phyloP scores from a whole-genome alignment of 169 alveolate genomes.

The Cryptosporidium sp. region DNA sequence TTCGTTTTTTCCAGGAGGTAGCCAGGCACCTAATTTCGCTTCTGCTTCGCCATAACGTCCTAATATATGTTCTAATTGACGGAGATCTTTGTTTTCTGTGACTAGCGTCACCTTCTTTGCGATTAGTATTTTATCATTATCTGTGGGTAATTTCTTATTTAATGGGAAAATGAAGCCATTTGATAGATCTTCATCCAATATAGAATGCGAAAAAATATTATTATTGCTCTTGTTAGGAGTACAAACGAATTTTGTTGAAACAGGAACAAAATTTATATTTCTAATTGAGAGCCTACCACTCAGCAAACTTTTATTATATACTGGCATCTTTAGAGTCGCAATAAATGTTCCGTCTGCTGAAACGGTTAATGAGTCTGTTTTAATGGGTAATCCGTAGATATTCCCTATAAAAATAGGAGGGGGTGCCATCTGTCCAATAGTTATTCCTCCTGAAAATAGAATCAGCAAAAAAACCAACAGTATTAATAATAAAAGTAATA shows the following conservation, averaged over 20 bases:
- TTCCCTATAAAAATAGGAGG: constrained; percentile 72
- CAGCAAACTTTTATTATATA: constrained; percentile 55
- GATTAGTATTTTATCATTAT: constrained; percentile 15
- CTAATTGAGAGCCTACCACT: constrained; percentile 52
- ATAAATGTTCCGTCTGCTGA: constrained; percentile 46
- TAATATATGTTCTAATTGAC: constrained; percentile 39
- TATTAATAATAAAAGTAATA: constrained; percentile 22
- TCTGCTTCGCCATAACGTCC: constrained; percentile 74
- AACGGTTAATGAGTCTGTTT: constrained; percentile 45
- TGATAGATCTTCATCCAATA: background rate
- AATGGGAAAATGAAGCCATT: constrained; percentile 71
- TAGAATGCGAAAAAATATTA: constrained; percentile 16
- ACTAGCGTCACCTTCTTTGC: constrained; percentile 4
- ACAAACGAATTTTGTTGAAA: constrained; percentile 36
- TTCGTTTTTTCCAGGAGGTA: constrained; percentile 63
- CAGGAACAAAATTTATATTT: constrained; percentile 41
- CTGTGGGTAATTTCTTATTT: constrained; percentile 10
- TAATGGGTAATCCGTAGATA: constrained; percentile 56
- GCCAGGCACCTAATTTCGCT: constrained; percentile 50
- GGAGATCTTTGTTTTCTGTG: constrained; percentile 24
- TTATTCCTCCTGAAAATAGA: constrained; percentile 70
- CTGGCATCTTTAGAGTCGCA: constrained; percentile 43
- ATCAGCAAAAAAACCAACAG: constrained; percentile 61
- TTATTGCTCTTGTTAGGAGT: constrained; percentile 40
- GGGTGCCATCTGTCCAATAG: constrained; percentile 72